Base-by-base conservation (phyloP, 352 stramenopile genomes). In the Phytophthora meadii region DNA sequence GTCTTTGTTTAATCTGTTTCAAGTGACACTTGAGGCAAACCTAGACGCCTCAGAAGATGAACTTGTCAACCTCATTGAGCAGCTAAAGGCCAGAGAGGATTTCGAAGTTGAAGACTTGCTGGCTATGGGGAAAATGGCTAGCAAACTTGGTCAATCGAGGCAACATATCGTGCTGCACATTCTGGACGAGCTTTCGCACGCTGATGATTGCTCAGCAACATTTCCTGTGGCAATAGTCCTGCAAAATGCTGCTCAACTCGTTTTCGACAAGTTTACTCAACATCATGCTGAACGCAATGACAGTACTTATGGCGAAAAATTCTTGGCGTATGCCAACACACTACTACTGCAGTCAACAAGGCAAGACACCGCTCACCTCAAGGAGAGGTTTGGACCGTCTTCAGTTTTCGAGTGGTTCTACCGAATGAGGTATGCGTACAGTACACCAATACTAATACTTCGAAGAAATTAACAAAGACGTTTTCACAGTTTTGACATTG, bases 371-470 rank as follows among this genome's bases (percentile, higher is more conserved):
- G 10, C n/a, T n/a, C 27, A 54, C 10, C 4, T 22, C 19, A 46
- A 51, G 24, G 28, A 37, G 32, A 40, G 36, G 9, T 53, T 87
- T 39, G 79, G 77, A 17, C 63, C 82, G 25, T 50, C 77, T 32
- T 71, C 81, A 14, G 74, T 88, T 1, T 84, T 89, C 22, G 73
- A 88, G 48, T 94, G 86, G 86, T 94, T 94, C 44, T 94, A 87
- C 60, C 65, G 69, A 25, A 92, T 86, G 70, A 89, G 84, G 86
- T 94, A 73, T 30, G 56, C 3, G 12, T 14, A 37, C 32, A 34
- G 19, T 25, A 5, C 28, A 36, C 9, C 8, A 36, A 36, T 36
- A 48, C 28, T 40, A 22, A 8, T 22, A 7, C 27, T 30, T 30
- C 6, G 6, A 30, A 52, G 57, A 17, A 36, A 46, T 11, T 63